Percentiles rank a stretch among this genome's conserved stretches.
Conservation (phyloP, 208 protist species). For the Trypanosoma theileri region DNA sequence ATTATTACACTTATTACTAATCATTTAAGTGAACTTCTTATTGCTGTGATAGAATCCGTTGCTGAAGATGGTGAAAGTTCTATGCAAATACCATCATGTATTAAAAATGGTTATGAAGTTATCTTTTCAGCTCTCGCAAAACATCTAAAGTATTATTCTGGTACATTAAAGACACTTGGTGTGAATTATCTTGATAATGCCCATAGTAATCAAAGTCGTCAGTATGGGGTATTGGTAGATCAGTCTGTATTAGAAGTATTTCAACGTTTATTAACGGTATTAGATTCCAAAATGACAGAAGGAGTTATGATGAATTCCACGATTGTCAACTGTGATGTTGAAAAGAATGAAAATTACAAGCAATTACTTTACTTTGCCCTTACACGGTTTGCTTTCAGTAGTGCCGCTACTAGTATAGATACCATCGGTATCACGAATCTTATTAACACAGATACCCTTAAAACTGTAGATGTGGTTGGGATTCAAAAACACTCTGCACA, state of each 20-base stretch:
- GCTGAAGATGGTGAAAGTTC: slow-evolving; percentile 33
- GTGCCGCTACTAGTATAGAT: slow-evolving; percentile 17
- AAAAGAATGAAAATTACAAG: slow-evolving; percentile 1
- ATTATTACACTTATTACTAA: slow-evolving; percentile 46
- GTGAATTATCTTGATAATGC: slow-evolving; percentile 66
- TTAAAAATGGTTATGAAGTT: slow-evolving; percentile 26
- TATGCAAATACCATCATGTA: slow-evolving; percentile 5
- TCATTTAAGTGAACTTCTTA: slow-evolving; percentile 43
- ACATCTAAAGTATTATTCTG: slow-evolving; percentile 56
- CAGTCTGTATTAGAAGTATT: slow-evolving; percentile 35
- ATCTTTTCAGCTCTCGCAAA: slow-evolving; percentile 39
- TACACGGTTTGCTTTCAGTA: slow-evolving; percentile 30
- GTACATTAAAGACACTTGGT: slow-evolving; percentile 59
- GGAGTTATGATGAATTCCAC: neutral
- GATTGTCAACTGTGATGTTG: neutral
- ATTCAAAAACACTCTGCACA: slow-evolving; percentile 25
- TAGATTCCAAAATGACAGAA: slow-evolving; percentile 19
- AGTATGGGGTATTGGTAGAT: slow-evolving; percentile 45
- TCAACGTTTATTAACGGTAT: slow-evolving; percentile 10
- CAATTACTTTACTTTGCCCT: slow-evolving; percentile 24
- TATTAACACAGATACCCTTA: slow-evolving; percentile 10
- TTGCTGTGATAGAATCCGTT: slow-evolving; percentile 40
- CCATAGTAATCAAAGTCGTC: slow-evolving; percentile 35
- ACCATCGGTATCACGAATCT: neutral
- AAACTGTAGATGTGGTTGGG: slow-evolving; percentile 19